phyloP scores from a whole-genome alignment of 2,329 filamentous ascomycete species.

The Ophidiomyces ophidiicola region DNA sequence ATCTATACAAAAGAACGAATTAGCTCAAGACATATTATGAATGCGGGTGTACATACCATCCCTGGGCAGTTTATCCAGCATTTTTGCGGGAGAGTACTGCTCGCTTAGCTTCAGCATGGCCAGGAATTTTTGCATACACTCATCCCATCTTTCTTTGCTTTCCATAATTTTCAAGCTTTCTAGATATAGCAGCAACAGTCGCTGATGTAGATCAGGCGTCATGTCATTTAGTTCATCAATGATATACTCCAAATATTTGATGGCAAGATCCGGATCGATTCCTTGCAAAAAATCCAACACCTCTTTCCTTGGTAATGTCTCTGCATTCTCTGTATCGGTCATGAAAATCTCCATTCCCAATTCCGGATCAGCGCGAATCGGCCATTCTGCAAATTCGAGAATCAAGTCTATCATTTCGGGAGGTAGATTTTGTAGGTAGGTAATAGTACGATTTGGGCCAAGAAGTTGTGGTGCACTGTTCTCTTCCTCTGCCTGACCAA shows the following conservation, averaged over 20 bases:
- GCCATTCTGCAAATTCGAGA: constrained; percentile 84
- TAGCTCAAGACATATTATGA: constrained; percentile 1
- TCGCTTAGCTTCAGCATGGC: constrained; percentile 62
- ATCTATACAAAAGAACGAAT: constrained; percentile 49
- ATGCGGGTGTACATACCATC: constrained; percentile 49
- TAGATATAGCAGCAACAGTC: constrained; percentile 61
- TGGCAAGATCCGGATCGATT: constrained; percentile 59
- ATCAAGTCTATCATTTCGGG: constrained; percentile 83
- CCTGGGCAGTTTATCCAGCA: constrained; percentile 63
- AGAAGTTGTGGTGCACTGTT: constrained; percentile 46
- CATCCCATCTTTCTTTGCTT: constrained; percentile 40
- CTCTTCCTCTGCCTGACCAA: constrained; percentile 42
- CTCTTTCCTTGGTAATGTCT: constrained; percentile 65
- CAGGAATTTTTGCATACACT: constrained; percentile 55
- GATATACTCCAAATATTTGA: constrained; percentile 79
- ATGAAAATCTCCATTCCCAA: constrained; percentile 87
- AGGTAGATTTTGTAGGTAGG: constrained; percentile 79
- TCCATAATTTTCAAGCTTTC: constrained; percentile 37
- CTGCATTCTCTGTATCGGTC: constrained; percentile 87
- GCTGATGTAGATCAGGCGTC: constrained; percentile 77
- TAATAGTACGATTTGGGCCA: constrained; percentile 71
- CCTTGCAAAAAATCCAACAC: constrained; percentile 62
- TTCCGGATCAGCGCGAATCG: constrained; percentile 56
- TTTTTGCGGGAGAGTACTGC: constrained; percentile 68
- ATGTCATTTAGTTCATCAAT: constrained; percentile 75